A percentile compares a stretch with the other conserved stretches of the same genome.
Conservation (phyloP, 495 filamentous ascomycete genomes). For the Podospora appendiculata region DNA sequence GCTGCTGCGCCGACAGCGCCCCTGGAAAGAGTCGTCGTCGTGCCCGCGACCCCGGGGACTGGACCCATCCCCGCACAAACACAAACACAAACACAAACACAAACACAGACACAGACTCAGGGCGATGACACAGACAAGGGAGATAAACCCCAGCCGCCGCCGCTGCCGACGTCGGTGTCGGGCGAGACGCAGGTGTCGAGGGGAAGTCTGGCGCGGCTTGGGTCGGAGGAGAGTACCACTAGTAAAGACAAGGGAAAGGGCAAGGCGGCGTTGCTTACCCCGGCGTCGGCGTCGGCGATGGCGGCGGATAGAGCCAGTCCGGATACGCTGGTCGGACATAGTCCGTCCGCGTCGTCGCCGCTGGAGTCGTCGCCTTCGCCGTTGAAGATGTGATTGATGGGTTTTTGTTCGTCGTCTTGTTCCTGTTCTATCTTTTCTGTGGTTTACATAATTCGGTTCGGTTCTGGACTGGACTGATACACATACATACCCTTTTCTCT, state of each 20-base stretch:
- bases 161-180: not conserved
- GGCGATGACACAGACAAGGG: too few relatives aligned
- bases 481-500: too few relatives aligned
- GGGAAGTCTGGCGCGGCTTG: too few relatives aligned
- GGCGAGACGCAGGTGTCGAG: not conserved
- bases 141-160: not conserved
- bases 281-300: not conserved
- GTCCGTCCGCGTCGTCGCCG: not conserved
- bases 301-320: slow-evolving; percentile 15
- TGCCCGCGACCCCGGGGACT: not conserved
- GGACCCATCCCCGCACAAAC: not conserved
- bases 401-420: too few relatives aligned
- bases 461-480: too few relatives aligned
- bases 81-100: not conserved
- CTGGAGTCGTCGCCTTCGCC: not conserved
- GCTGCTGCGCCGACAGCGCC: not conserved
- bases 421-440: too few relatives aligned
- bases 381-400: not conserved
- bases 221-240: not conserved
- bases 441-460: too few relatives aligned
- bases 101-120: not conserved
- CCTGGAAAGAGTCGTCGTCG: slow-evolving; percentile 24
- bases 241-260: slow-evolving; percentile 8
- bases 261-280: not conserved
- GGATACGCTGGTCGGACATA: slow-evolving; percentile 14